These are phyloP conservation scores for Trichoderma citrinoviride DNA, from an alignment of 2,329 filamentous ascomycete genomes.

Conservation along the genomic window DNA sequence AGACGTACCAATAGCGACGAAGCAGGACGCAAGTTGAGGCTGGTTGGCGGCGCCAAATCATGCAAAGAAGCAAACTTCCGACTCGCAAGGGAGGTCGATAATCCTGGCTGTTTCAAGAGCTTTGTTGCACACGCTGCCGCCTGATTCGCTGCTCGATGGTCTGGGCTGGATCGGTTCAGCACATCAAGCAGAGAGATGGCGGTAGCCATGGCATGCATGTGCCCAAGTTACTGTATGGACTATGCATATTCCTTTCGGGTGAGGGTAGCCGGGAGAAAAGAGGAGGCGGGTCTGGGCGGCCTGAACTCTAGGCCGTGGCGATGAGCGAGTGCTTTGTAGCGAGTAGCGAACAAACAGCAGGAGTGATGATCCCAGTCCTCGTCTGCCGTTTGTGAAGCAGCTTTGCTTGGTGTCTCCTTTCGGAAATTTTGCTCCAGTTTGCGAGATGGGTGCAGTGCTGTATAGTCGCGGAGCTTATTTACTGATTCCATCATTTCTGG, in stretches of 20 bases:
- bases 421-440: not conserved
- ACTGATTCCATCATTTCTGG: not conserved
- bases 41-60: conserved; percentile 4
- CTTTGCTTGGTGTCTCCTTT: not conserved
- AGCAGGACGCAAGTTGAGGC: not conserved
- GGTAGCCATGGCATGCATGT: not conserved
- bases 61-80: conserved; percentile 10
- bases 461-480: not conserved
- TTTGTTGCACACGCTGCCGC: not conserved
- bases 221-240: not conserved
- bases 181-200: not conserved
- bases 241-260: not conserved
- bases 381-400: not conserved
- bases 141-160: not conserved
- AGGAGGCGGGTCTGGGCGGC: no score
- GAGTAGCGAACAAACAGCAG: no score
- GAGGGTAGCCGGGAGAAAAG: not conserved
- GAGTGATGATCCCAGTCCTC: not conserved
- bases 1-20: not conserved
- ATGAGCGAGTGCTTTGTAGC: not conserved
- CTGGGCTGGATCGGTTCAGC: not conserved
- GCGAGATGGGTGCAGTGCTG: not conserved
- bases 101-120: conserved; percentile 8
- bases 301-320: no score
- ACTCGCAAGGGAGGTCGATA: not conserved